Percentiles rank a stretch among this genome's conserved stretches.
These are phyloP conservation scores for Bryoglossum gracile DNA, from an alignment of 495 filamentous ascomycete species.

Conservation along the genomic window DNA sequence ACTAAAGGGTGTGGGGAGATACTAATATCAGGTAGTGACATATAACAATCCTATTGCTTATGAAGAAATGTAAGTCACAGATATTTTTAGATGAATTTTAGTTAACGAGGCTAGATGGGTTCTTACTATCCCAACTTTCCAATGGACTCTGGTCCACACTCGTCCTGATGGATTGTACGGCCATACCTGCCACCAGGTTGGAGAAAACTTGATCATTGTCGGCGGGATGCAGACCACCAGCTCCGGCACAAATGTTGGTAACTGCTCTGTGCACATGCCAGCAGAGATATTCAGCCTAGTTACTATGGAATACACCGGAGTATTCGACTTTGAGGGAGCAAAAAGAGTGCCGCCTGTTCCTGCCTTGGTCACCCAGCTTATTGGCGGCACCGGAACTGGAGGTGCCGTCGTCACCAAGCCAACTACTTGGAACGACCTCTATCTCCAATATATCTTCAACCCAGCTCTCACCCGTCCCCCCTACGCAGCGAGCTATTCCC, in stretches of 20 bases:
- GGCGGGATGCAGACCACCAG: constrained; percentile 9
- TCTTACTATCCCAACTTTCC: constrained; percentile 8
- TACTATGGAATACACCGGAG: constrained; percentile 6
- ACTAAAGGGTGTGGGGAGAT: neutral
- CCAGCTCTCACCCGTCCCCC: neutral
- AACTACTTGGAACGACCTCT: neutral
- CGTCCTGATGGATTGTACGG: constrained; percentile 5
- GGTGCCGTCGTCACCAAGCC: constrained; percentile 7
- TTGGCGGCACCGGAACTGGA: constrained; percentile 4
- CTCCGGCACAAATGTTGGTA: constrained; percentile 1
- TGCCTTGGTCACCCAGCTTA: neutral
- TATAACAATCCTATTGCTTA: constrained; percentile 11
- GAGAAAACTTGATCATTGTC: constrained; percentile 5
- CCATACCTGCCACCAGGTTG: constrained; percentile 11
- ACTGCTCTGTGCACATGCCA: constrained; percentile 10
- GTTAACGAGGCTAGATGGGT: neutral
- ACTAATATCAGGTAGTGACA: neutral
- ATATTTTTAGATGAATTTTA: neutral
- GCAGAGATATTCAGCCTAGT: constrained; percentile 8
- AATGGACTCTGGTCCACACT: constrained; percentile 11
- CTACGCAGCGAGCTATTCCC: constrained; percentile 1
- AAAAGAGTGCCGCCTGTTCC: constrained; percentile 1
- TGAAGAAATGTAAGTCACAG: constrained; percentile 2
- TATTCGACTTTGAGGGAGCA: constrained; percentile 2
- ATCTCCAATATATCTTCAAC: constrained; percentile 7